A percentile compares a stretch with the other conserved stretches of the same genome.
Conservation (phyloP, 2,329 filamentous ascomycete genomes). For the Fusarium coffeatum region DNA sequence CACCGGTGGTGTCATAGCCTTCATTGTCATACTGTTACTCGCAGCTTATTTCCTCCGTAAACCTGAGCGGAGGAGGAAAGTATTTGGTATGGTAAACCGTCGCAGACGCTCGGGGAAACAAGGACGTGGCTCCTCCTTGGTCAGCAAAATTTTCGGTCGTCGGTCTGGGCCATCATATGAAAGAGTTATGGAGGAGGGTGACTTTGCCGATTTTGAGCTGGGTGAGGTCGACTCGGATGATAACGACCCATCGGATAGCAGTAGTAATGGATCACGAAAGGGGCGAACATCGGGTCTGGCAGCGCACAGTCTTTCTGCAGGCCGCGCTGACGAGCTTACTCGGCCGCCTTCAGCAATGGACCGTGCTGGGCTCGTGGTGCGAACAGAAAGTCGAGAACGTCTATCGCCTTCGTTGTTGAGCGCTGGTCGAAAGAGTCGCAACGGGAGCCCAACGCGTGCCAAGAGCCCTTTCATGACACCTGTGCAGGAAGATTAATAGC, state of each 20-base stretch:
- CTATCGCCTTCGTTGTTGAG: slow-evolving; percentile 68
- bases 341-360: slow-evolving; percentile 62
- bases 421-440: slow-evolving; percentile 67
- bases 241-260: slow-evolving; percentile 72
- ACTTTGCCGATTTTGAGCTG: slow-evolving; percentile 81
- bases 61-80: slow-evolving; percentile 72
- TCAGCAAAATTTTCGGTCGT: slow-evolving; percentile 74
- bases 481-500: slow-evolving; percentile 55
- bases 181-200: slow-evolving; percentile 84
- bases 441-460: slow-evolving; percentile 67
- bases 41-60: slow-evolving; percentile 81
- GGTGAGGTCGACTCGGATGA: slow-evolving; percentile 73
- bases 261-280: slow-evolving; percentile 65
- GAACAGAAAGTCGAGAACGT: slow-evolving; percentile 88
- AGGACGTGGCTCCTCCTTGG: slow-evolving; percentile 63
- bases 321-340: slow-evolving; percentile 62
- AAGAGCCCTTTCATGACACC: slow-evolving; percentile 69
- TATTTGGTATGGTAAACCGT: slow-evolving; percentile 47
- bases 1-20: slow-evolving; percentile 79
- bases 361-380: slow-evolving; percentile 78
- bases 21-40: slow-evolving; percentile 77
- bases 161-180: slow-evolving; percentile 72
- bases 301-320: slow-evolving; percentile 70
- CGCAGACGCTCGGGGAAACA: slow-evolving; percentile 53
- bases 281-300: slow-evolving; percentile 74